Evolutionary conservation across 2,329 filamentous ascomycete species (phyloP), one percentile per base, ranked within the genome.

Genomic region (Trichoderma asperellum): DNA sequence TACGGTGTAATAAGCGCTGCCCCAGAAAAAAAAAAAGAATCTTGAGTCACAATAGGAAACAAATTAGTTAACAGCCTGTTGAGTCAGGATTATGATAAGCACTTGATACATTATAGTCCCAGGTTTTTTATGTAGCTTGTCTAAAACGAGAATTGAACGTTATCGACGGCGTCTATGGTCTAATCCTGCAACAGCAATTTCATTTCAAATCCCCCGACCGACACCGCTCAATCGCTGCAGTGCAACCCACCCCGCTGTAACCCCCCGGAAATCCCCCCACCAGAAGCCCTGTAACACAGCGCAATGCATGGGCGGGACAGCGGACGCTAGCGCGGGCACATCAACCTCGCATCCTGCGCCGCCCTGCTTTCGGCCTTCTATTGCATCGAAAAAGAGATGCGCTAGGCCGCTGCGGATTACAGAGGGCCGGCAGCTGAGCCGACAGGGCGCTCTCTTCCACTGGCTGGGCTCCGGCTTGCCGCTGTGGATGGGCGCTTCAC

Each of bases 261-360:
- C 14, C 21, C 62, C 55, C 63, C 64, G 29, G 55, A 32, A 67
- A 59, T 37, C 29, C 64, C 55, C 63, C 63, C 63, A n/a, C 64
- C n/a, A 59, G 6, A 29, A 40, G 63, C 53, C 32, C 35, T 32
- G 35, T 64, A 27, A 35, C 29, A 52, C 55, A 59, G 63, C 55
- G 55, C 55, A 65, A 43, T 43, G 29, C 29, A 18, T 21, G 18
- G 49, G 64, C 55, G 64, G 55, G 40, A 43, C 40, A 49, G 63
- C 21, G 55, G 64, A 43, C 27, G 16, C 18, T 34, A 24, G 63
- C 11, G 53, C 52, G 49, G 47, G 37, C 53, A 53, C 47, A 34
- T 65, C 62, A 57, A n/a, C 27, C 2, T 55, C 63, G 37, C 53
- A 37, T 55, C 63, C 21, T 21, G 2, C 2, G 12, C 21, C 32